Percentiles rank a stretch among this genome's conserved stretches.
Conservation (phyloP, 345 rosid genomes). For the Odontarrhena argentea region DNA sequence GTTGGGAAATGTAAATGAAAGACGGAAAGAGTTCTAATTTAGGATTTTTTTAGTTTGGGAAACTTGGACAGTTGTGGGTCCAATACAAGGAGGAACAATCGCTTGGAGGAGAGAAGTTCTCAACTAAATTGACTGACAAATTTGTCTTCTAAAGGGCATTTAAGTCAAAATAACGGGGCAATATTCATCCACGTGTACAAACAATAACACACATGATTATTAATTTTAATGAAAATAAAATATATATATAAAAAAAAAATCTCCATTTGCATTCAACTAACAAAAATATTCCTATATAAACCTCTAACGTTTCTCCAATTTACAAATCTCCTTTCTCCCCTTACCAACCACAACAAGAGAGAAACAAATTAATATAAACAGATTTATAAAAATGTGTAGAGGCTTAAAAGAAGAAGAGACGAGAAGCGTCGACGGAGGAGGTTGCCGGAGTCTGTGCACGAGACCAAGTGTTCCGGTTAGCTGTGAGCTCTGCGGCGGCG, state of each 20-base stretch:
- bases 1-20: conserved; percentile 5
- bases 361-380: background rate
- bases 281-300: conserved; percentile 33
- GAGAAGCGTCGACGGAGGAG: conserved; percentile 25
- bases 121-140: background rate
- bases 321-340: conserved; percentile 22
- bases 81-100: conserved; percentile 5
- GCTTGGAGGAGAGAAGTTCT: conserved; percentile 28
- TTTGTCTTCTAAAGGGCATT: conserved; percentile 31
- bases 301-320: conserved; percentile 27
- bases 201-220: conserved; percentile 27
- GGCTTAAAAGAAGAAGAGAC: conserved; percentile 45
- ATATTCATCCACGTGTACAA: conserved; percentile 41
- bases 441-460: conserved; percentile 35
- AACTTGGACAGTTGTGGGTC: conserved; percentile 29
- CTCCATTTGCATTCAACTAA: conserved; percentile 15
- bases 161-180: conserved; percentile 33
- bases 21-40: background rate
- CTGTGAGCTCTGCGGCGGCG: conserved; percentile 69
- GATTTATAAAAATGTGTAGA: conserved; percentile 52
- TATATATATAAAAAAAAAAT: background rate
- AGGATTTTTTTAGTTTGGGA: conserved; percentile 8
- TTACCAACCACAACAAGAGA: background rate
- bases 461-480: conserved; percentile 29
- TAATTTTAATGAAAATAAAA: background rate